Evolutionary conservation across 805 yeast species (phyloP).

Genomic region (Pachysolen tannophilus): DNA sequence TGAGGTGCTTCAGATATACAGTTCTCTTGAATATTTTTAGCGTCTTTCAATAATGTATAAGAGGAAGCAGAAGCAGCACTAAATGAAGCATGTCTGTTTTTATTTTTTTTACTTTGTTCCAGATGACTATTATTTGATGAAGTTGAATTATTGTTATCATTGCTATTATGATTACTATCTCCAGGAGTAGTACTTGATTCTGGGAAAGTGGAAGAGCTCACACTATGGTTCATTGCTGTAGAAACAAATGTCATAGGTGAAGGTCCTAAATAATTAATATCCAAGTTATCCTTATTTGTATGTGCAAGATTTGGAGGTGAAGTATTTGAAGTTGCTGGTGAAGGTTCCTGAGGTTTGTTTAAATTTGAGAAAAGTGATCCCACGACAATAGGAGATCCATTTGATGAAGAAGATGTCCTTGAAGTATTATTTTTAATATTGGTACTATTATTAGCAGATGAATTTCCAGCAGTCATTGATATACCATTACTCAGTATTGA

Average conservation of each 20-base stretch:
- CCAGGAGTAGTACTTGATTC: not conserved
- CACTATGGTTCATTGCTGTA: not conserved
- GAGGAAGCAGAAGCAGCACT: slow-evolving; percentile 57
- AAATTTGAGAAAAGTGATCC: not conserved
- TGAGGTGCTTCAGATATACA: slow-evolving; percentile 40
- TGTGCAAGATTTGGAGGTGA: not conserved
- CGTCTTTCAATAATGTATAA: slow-evolving; percentile 46
- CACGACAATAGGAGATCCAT: not conserved
- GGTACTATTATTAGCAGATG: no score
- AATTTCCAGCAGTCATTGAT: no score
- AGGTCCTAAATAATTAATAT: no score
- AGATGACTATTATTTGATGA: not conserved
- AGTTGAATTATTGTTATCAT: not conserved
- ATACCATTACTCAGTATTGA: no score
- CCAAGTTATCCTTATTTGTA: not conserved
- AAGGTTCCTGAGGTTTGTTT: not conserved
- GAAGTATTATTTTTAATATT: not conserved
- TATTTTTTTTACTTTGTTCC: not conserved
- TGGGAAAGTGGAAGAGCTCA: not conserved
- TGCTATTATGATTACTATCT: not conserved
- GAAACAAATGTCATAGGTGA: not conserved
- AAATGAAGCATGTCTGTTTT: slow-evolving; percentile 46
- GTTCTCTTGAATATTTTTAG: slow-evolving; percentile 22
- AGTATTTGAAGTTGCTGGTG: not conserved
- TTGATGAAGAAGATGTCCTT: not conserved